Base-by-base conservation (phyloP, 1,284 basidiomycete species). In the Tylopilus orsonianus region DNA sequence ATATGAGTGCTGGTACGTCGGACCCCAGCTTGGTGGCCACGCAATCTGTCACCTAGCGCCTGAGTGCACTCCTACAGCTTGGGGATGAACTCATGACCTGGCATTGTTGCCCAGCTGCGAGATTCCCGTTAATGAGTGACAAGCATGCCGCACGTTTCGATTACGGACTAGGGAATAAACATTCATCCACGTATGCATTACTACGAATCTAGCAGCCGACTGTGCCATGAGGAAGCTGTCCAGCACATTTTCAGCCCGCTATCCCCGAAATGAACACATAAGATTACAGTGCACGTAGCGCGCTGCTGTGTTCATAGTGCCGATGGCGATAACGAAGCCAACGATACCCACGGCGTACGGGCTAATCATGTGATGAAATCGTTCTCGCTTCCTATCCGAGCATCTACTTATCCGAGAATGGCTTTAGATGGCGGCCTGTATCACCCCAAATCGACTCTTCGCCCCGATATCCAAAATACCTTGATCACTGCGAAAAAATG, bases 241-340 rank as follows among this genome's bases (percentile, higher is more conserved):
- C 37, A 48, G 29, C 33, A 10, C 27, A 32, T 16, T 41, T 35
- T 53, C 24, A 56, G 34, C 20, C 19, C 36, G 16, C n/a, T 38
- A 16, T 33, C 13, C 34, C 44, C 26, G 26, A 36, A 46, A 44
- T 48, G 29, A 47, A 53, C 24, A 32, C 20, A 32, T 19, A 8
- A 23, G 66, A 79, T 55, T 59, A 87, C 78, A 88, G 62, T 16
- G 84, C 48, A 88, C 66, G 61, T 89, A 89, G 42, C 86, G 79
- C 7, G 81, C 78, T 9, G 75, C 80, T 2, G 74, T 81, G 59
- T 80, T 81, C 81, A 83, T 83, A 5, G 85, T 88, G 30, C 77
- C 73, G 32, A 87, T 77, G 8, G 89, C 84, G 47, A 93, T 83
- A 52, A 90, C 64, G 62, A 89, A 89, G 1, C 86, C 87, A 13